Evolutionary conservation across 306 rosid species (phyloP).

Genomic region (Myrica gale): DNA sequence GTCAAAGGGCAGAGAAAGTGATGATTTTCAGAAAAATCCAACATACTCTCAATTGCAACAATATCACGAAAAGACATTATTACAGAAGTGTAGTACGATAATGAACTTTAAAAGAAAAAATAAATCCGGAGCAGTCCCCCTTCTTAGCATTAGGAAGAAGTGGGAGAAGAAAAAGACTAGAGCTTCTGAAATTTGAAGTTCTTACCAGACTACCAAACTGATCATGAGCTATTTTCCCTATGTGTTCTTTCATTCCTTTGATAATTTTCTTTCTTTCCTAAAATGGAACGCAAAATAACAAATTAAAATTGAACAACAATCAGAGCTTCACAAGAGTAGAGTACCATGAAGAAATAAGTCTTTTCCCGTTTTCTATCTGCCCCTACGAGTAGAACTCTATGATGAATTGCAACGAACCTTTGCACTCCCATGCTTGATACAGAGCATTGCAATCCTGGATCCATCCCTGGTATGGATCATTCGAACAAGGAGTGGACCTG

Average conservation of each 20-base stretch:
- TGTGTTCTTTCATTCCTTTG: conserved; percentile 84
- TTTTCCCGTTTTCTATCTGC: neutral
- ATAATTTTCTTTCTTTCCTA: conserved; percentile 94
- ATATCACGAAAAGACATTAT: neutral
- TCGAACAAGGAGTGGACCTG: conserved; percentile 75
- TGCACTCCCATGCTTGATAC: conserved; percentile 87
- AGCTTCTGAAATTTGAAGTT: conserved; percentile 19
- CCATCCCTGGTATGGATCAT: conserved; percentile 88
- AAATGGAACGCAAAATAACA: conserved; percentile 26
- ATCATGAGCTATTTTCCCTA: conserved; percentile 67
- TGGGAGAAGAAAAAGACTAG: neutral
- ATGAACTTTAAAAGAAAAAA: neutral
- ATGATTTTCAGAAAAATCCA: conserved; percentile 13
- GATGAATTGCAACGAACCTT: conserved; percentile 48
- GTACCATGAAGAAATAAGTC: neutral
- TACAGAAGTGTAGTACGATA: neutral
- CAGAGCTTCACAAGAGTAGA: conserved; percentile 5
- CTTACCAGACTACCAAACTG: conserved; percentile 82
- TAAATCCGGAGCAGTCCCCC: too few relatives aligned
- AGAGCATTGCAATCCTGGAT: conserved; percentile 72
- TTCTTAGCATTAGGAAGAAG: neutral
- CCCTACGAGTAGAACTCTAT: neutral
- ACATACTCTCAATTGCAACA: neutral
- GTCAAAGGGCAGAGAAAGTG: conserved; percentile 14
- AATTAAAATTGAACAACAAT: conserved; percentile 21